phyloP scores from a whole-genome alignment of 2,329 filamentous ascomycete genomes.

The Geosmithia flava region DNA sequence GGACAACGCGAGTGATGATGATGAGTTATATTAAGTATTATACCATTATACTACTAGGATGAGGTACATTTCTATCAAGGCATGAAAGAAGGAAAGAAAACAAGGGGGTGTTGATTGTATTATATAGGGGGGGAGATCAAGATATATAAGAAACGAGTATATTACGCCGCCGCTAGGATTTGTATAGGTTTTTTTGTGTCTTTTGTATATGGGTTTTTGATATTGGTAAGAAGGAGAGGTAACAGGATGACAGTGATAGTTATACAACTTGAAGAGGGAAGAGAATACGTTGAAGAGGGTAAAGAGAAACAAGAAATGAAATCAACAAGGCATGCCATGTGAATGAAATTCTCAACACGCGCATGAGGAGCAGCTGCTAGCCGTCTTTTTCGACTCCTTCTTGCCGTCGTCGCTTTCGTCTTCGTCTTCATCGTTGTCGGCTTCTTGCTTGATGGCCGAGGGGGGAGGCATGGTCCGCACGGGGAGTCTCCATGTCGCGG shows the following conservation, averaged over 20 bases:
- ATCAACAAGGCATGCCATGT: not conserved
- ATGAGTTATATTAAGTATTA: conserved; percentile 40
- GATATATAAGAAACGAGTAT: not conserved
- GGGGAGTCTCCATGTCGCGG: conserved; percentile 23
- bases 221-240: not conserved
- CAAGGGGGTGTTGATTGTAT: not conserved
- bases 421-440: conserved; percentile 14
- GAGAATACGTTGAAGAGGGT: too few relatives aligned
- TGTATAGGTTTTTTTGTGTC: not conserved
- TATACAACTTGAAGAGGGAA: too few relatives aligned
- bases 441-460: conserved; percentile 8
- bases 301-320: not conserved
- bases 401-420: conserved; percentile 2
- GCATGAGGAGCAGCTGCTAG: not conserved
- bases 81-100: not conserved
- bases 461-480: conserved; percentile 8
- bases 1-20: conserved; percentile 43
- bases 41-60: too few relatives aligned
- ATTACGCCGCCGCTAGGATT: not conserved
- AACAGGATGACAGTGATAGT: too few relatives aligned
- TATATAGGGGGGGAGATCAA: not conserved
- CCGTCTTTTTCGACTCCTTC: conserved; percentile 5
- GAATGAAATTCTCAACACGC: not conserved
- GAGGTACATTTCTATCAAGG: too few relatives aligned
- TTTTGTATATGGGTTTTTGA: not conserved